phyloP scores from a whole-genome alignment of 1,284 basidiomycete genomes.

The Sphagnurus paluster region DNA sequence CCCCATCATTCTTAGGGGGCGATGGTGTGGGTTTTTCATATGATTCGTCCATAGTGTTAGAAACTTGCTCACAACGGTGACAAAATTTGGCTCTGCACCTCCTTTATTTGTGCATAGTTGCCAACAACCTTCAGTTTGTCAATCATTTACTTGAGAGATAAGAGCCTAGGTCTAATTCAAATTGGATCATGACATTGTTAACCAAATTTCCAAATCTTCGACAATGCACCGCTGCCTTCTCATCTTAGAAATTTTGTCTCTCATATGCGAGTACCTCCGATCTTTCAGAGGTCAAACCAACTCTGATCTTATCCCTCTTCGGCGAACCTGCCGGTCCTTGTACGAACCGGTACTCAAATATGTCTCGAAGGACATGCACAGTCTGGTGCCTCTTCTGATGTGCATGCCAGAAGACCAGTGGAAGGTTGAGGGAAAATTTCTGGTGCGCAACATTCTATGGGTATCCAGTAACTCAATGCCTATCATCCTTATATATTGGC shows the following conservation, averaged over 20 bases:
- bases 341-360: neutral
- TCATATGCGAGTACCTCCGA: neutral
- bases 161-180: too few relatives aligned
- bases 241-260: neutral
- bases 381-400: neutral
- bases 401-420: slow-evolving; percentile 4
- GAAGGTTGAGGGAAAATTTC: neutral
- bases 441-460: neutral
- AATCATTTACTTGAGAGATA: too few relatives aligned
- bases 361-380: neutral
- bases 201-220: too few relatives aligned
- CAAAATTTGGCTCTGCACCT: neutral
- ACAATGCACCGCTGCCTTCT: too few relatives aligned
- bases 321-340: neutral
- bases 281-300: too few relatives aligned
- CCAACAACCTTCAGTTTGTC: neutral
- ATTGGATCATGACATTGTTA: too few relatives aligned
- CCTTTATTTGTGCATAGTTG: neutral
- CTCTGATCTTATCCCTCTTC: neutral
- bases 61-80: neutral
- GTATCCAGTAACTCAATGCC: neutral
- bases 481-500: neutral
- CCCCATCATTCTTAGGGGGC: slow-evolving; percentile 24
- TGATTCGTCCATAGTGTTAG: slow-evolving; percentile 45
- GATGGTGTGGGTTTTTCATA: slow-evolving; percentile 42